Conservation (phyloP, 2,329 filamentous ascomycete species). For the Trichoderma asperellum region DNA sequence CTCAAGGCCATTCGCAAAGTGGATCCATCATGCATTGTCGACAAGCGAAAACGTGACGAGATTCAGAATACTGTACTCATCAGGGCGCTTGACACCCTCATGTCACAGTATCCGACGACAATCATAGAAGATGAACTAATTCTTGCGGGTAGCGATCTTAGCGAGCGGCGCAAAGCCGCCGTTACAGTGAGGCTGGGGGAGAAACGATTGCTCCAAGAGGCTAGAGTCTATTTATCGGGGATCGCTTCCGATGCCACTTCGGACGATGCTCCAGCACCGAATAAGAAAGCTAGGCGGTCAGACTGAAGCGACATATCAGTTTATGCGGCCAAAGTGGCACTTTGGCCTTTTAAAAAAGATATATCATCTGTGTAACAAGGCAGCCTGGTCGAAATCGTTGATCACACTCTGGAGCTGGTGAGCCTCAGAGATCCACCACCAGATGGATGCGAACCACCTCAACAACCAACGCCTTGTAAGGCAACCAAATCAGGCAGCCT, state of each 20-base stretch:
- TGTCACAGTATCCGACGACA: constrained; percentile 49
- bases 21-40: constrained; percentile 47
- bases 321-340: background rate
- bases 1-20: constrained; percentile 55
- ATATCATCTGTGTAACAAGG: constrained; percentile 12
- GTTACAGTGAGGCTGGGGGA: constrained; percentile 71
- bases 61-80: constrained; percentile 48
- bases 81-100: constrained; percentile 44
- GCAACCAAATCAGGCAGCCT: constrained; percentile 23
- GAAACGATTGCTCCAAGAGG: constrained; percentile 66
- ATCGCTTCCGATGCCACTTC: constrained; percentile 30
- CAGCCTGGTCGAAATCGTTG: background rate
- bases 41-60: constrained; percentile 56
- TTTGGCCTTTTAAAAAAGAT: constrained; percentile 15
- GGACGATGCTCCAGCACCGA: constrained; percentile 35
- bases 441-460: constrained; percentile 6
- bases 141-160: constrained; percentile 38
- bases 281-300: constrained; percentile 39
- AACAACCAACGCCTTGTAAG: constrained; percentile 5
- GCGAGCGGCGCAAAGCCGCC: constrained; percentile 60
- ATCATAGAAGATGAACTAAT: constrained; percentile 48
- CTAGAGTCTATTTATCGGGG: constrained; percentile 44
- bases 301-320: constrained; percentile 18
- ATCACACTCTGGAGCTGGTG: background rate
- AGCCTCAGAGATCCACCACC: constrained; percentile 6